Base-by-base conservation (phyloP, 202 grass and related monocot genomes). In the Brachypodium distachyon region DNA sequence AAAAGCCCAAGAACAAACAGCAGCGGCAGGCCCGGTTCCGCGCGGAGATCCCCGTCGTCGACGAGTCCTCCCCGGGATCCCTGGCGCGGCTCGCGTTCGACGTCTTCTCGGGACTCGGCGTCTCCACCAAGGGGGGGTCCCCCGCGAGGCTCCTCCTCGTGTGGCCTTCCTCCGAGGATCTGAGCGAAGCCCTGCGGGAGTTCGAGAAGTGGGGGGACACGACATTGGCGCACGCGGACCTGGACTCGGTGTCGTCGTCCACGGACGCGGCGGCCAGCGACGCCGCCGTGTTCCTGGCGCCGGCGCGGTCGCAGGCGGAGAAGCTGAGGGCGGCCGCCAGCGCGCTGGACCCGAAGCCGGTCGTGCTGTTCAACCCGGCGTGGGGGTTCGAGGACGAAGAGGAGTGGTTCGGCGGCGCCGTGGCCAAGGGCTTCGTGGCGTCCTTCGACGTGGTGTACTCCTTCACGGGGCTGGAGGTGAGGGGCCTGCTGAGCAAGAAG, bases 401-500 rank as follows among this genome's bases (percentile, higher is more conserved):
- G 59, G 67, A 85, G 36, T 50, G 42, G 27, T 84, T 94, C 19
- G 77, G 48, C 26, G 78, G 27, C 65, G 12, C 58, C 1, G 28
- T n/a, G n/a, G n/a, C 58, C 31, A 79, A 27, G 51, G 48, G 82
- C 33, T 94, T 97, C 67, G 39, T 92, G 36, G 46, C 19, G 1
- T 97, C 95, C 34, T 97, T 97, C 65, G 43, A 84, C 21, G 91
- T 97, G 76, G 87, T 94, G 46, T 97, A 97, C 61, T 94, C 95
- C 22, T 97, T 97, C 85, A 84, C 87, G 70, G 91, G 95, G 63
- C 82, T 94, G 78, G 95, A 97, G 80, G 91, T 97, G 36, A 65
- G 79, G 54, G 95, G 91, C 1, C 56, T 92, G 28, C 70, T 97
- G 68, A 94, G 82, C 76, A 94, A 76, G 71, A 91, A 86, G 85